Conservation (phyloP, 768 basidiomycete species). For the Tephrocybe rancida region DNA sequence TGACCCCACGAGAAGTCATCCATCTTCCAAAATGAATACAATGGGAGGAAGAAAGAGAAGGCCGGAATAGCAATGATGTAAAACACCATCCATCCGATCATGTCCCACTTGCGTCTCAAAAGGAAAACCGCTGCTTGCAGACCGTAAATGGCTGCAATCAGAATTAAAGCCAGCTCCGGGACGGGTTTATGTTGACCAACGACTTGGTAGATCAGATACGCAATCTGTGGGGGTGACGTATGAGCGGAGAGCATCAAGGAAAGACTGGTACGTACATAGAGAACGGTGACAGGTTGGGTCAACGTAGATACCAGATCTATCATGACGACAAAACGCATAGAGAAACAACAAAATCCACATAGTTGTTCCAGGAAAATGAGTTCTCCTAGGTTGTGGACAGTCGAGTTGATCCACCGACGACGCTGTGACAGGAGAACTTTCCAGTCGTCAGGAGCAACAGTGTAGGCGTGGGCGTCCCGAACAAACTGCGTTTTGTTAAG, state of each 20-base stretch:
- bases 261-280: conserved; percentile 66
- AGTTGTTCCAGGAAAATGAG: conserved; percentile 89
- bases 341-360: conserved; percentile 98
- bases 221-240: conserved; percentile 54
- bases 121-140: conserved; percentile 91
- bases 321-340: conserved; percentile 98
- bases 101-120: conserved; percentile 94
- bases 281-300: conserved; percentile 84
- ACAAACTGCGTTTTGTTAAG: conserved; percentile 94
- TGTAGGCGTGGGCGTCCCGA: conserved; percentile 91
- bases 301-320: conserved; percentile 91
- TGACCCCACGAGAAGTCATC: conserved; percentile 97
- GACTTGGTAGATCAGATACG: conserved; percentile 84
- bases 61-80: conserved; percentile 94
- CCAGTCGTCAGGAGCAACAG: conserved; percentile 96
- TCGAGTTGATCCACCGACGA: conserved; percentile 99
- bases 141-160: conserved; percentile 95
- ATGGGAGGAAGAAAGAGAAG: conserved; percentile 90
- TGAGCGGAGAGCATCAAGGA: conserved; percentile 13
- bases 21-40: conserved; percentile 98
- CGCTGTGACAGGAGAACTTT: conserved; percentile 92
- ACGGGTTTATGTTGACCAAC: conserved; percentile 66
- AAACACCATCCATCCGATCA: conserved; percentile 97
- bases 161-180: conserved; percentile 81
- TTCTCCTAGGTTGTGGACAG: conserved; percentile 95